Conservation (phyloP, 2,329 filamentous ascomycete species). For the Chaetomium strumarium region DNA sequence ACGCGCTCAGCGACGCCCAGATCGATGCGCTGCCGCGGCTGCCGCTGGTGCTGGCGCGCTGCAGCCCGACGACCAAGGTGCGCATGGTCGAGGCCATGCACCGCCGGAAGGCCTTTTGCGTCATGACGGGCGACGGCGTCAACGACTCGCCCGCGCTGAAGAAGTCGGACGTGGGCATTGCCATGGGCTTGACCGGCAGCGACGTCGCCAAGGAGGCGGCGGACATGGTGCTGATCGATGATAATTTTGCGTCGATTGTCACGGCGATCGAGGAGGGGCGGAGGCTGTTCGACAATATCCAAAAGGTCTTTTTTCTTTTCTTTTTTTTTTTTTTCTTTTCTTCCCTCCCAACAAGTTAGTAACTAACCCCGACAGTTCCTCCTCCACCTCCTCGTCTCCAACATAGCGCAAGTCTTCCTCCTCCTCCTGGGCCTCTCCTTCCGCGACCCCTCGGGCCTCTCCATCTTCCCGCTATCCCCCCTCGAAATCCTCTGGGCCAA, state of each 20-base stretch:
- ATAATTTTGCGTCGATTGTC: constrained; percentile 87
- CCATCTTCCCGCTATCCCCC: constrained; percentile 44
- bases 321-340: constrained; percentile 87
- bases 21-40: constrained; percentile 86
- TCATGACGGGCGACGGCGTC: constrained; percentile 97
- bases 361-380: constrained; percentile 69
- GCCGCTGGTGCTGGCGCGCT: constrained; percentile 89
- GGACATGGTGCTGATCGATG: constrained; percentile 89
- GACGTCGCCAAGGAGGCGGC: constrained; percentile 95
- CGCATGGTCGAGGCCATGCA: constrained; percentile 93
- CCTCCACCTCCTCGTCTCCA: constrained; percentile 62
- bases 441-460: constrained; percentile 61
- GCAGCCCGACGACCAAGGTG: constrained; percentile 95
- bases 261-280: constrained; percentile 97
- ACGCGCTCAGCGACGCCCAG: constrained; percentile 82
- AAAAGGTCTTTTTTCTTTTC: constrained; percentile 98
- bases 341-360: too few relatives aligned
- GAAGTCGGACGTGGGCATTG: constrained; percentile 95
- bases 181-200: constrained; percentile 91
- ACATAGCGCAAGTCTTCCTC: constrained; percentile 63
- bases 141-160: constrained; percentile 97
- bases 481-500: constrained; percentile 48
- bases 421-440: constrained; percentile 65
- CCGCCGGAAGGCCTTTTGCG: constrained; percentile 88
- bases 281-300: constrained; percentile 98